Percentiles rank a stretch among this genome's conserved stretches.
These are phyloP conservation scores for Wickerhamiella nectarea DNA, from an alignment of 805 yeast genomes.

Conservation along the genomic window DNA sequence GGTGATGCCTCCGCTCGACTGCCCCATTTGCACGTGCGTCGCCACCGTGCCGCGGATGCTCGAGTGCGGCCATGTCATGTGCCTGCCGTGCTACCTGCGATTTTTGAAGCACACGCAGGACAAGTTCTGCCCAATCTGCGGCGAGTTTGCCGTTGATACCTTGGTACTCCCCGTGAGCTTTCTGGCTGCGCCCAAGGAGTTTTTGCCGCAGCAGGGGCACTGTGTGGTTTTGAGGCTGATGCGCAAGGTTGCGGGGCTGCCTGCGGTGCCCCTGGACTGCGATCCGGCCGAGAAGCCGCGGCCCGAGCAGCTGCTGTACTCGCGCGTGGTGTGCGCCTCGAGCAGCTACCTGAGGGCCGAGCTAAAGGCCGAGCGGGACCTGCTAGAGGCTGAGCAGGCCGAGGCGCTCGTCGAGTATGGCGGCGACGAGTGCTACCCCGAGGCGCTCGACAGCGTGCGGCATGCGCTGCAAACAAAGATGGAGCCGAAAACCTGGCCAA, in stretches of 20 bases:
- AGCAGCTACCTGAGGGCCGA: constrained; percentile 38
- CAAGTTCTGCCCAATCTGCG: constrained; percentile 19
- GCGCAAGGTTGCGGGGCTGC: constrained; percentile 2
- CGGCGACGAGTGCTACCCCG: constrained; percentile 16
- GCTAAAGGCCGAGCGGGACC: constrained; percentile 8
- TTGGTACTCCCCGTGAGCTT: constrained; percentile 15
- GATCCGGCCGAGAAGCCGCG: not conserved
- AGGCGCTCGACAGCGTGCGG: constrained; percentile 12
- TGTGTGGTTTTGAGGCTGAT: constrained; percentile 17
- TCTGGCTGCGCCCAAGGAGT: constrained; percentile 10
- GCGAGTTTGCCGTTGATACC: constrained; percentile 11
- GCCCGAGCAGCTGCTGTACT: constrained; percentile 32
- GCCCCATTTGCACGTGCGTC: constrained; percentile 82
- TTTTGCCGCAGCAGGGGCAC: constrained; percentile 17
- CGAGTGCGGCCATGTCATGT: constrained; percentile 85
- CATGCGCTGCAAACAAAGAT: not conserved
- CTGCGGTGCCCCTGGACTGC: not conserved
- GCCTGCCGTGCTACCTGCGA: constrained; percentile 67
- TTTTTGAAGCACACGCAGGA: constrained; percentile 36
- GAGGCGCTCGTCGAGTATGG: constrained; percentile 31
- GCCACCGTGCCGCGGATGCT: constrained; percentile 92
- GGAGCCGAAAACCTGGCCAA: constrained; percentile 20
- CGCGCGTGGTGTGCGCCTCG: constrained; percentile 60
- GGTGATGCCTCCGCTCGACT: constrained; percentile 55
- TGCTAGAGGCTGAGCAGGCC: constrained; percentile 30